Evolutionary conservation across 345 rosid species (phyloP), one percentile per base, ranked within the genome.

Genomic region (Gynandropsis gynandra): DNA sequence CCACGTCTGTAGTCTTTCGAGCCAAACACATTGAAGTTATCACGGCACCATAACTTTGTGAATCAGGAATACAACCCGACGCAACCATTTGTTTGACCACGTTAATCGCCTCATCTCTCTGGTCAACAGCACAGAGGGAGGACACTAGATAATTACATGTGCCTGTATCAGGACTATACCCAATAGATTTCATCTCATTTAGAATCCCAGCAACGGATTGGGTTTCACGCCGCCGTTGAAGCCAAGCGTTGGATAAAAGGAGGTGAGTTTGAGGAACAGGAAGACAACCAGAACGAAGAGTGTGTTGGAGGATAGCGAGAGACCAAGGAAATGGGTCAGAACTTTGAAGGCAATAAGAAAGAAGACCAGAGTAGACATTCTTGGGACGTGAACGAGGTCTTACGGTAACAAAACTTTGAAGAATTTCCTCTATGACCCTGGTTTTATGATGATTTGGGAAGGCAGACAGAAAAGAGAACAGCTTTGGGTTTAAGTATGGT

Each of bases 71-170:
- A 53, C 92, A 87, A 16, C 80, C 85, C 1, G 69, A 83, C 12
- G 16, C 42, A 42, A 50, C 10, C 82, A 90, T 90, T 36, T 70
- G 76, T 62, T 72, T 79, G 62, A 87, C 66, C 55, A 87, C 74
- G 60, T 68, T 61, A 42, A 70, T 67, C 4, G 95, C 98, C 63
- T 90, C 96, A 16, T 42, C 73, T 59, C 73, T 52, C 51, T 73
- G 77, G 70, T 79, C 90, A 70, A 80, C 80, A 27, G 72, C 80
- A 60, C 85, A 87, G 0, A 90, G 83, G 17, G 95, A 83, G 9
- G 73, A 72, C 14, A 83, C 14, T 16, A 82, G 39, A 16, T 80
- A 90, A 54, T 87, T 90, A 62, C 90, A 83, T 0, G 73, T 75
- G 8, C 82, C 79, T 14, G 76, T 59, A 40, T 83, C 95, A 6